A percentile compares a stretch with the other conserved stretches of the same genome.
Conservation (phyloP, 192 early-diverging fungal species). For the Chytriomyces hyalinus region DNA sequence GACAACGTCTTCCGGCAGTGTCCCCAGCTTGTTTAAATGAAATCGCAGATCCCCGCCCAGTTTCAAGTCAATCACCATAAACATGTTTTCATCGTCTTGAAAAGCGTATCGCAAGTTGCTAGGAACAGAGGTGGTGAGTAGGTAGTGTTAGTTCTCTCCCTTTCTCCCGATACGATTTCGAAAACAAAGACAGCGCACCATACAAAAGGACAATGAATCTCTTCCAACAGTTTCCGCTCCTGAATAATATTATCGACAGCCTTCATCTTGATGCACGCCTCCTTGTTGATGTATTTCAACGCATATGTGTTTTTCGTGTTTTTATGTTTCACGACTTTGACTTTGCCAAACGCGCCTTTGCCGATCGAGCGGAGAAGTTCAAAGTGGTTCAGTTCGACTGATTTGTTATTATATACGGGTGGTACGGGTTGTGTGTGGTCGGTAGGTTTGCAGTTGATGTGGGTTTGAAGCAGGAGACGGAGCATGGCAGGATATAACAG, state of each 20-base stretch:
- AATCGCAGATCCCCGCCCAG: constrained; percentile 66
- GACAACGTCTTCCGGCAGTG: constrained; percentile 50
- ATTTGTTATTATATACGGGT: neutral
- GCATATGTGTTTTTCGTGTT: constrained; percentile 78
- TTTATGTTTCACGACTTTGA: constrained; percentile 90
- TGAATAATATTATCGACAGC: constrained; percentile 88
- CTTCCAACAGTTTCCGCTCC: constrained; percentile 89
- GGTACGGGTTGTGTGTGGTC: neutral
- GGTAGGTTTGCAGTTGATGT: neutral
- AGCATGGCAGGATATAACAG: neutral
- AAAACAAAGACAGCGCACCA: constrained; percentile 35
- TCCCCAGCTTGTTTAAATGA: constrained; percentile 50
- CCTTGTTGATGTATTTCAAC: constrained; percentile 96
- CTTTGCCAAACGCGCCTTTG: constrained; percentile 94
- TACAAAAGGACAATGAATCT: constrained; percentile 84
- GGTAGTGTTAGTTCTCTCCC: neutral
- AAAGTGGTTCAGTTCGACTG: constrained; percentile 88
- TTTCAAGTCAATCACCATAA: constrained; percentile 67
- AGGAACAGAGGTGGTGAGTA: constrained; percentile 35
- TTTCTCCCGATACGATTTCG: constrained; percentile 4
- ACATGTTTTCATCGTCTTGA: constrained; percentile 70
- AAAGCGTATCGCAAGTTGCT: constrained; percentile 65
- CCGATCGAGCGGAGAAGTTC: constrained; percentile 86
- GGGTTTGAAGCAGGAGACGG: neutral
- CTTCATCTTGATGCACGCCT: constrained; percentile 79